Base-by-base conservation (phyloP, 495 filamentous ascomycete species). In the Penicillium coprophilum region DNA sequence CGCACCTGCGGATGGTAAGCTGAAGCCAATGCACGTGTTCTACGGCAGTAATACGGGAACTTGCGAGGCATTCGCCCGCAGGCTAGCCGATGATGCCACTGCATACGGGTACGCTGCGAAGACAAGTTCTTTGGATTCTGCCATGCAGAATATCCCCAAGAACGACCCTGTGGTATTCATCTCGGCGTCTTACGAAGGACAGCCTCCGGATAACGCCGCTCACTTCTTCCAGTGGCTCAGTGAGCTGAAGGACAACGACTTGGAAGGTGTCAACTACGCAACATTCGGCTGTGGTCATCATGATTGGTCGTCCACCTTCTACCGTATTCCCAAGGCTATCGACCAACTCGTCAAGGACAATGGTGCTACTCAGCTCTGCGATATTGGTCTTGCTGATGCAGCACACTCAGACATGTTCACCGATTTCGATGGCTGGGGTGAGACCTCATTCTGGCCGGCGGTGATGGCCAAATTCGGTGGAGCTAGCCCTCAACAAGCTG, bases 1-100 rank as follows among this genome's bases (percentile, higher is more conserved):
- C 1, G 57, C 60, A 10, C 51, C 54, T 27, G 54, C 56, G 0
- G 45, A 41, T 28, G 63, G 56, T 6, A 55, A 65, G 20, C 61
- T 71, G 13, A 78, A 77, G 56, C 75, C 74, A 0, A 79, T 92
- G 64, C 79, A 77, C 36, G 83, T 92, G n/a, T 80, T 85, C 30
- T 92, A 85, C 58, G 88, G 88, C 15, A 86, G 83, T 13, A 91
- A 92, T 58, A 84, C 83, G 4, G 88, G 89, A 3, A 92, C 89
- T 12, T 92, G 88, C 63, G 86, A 90, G 62, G 73, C 82, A 3
- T 75, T 92, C 32, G 87, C 87, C 2, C 79, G 85, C 57, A 74
- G 78, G 46, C 64, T 91, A 13, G 85, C 85, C 6, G 75, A 76
- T 50, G 79, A 82, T 63, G 86, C 87, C 3, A 57, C 67, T 17